Evolutionary conservation across 2,329 filamentous ascomycete genomes (phyloP), one percentile per base, ranked within the genome.

Genomic region (Colletotrichum eremochloae): DNA sequence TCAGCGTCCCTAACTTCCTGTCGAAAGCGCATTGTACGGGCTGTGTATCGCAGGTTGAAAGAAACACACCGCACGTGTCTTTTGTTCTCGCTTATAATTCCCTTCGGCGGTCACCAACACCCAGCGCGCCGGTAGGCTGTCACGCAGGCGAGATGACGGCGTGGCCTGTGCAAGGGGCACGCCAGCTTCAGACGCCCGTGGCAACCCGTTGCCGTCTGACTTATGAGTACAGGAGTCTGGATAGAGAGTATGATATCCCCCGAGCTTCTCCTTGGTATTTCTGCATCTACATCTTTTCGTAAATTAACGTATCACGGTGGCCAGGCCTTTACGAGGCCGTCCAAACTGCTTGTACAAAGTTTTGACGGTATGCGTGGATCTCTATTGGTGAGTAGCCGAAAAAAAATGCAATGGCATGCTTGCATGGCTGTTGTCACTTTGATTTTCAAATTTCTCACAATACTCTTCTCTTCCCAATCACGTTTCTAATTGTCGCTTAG

Each of bases 241-340:
- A 55, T 42, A 24, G 46, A 52, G 33, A 29, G 46, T 29, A 68
- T 52, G 29, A 36, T 31, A 68, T 60, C 65, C 52, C n/a, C 29
- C 58, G 58, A 38, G 36, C 52, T 53, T 31, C n/a, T 20, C 20
- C 24, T 58, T 33, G 36, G 3, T 40, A 46, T 64, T 55, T 46
- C 58, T 72, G 66, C 46, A 64, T 56, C 46, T 56, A 11, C 9
- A 29, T 44, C 29, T 29, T 42, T 38, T 61, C 69, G 69, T 72
- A 72, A 64, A 48, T 52, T 20, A 42, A 44, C 69, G 69, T 72
- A 72, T 72, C 60, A 69, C 60, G 52, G 33, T n/a, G 7, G 18
- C 29, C 24, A 29, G 24, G 38, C 5, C 9, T 9, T 18, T 42
- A 24, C 14, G 36, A 55, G 44, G 44, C 58, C 18, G 15, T 31